These are phyloP conservation scores for Heliamphora pulchella DNA, from an alignment of 179 eudicot species.

Conservation along the genomic window DNA sequence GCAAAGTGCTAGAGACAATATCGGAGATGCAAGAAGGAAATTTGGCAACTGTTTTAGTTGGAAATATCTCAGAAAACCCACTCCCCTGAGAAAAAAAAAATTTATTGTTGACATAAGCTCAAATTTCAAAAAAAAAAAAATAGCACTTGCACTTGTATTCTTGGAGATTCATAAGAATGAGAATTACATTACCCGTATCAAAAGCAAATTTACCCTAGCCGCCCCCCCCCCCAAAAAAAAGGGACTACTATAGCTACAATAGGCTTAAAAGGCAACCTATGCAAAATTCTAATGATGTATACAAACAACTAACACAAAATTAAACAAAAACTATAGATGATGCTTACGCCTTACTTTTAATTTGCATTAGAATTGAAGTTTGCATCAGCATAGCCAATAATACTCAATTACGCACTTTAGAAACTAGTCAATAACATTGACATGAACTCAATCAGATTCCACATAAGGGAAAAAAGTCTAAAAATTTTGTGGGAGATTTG, in stretches of 20 bases:
- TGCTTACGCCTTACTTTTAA: background rate
- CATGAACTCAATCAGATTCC: background rate
- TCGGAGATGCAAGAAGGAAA: constrained; percentile 82
- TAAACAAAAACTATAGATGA: background rate
- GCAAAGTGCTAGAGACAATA: constrained; percentile 65
- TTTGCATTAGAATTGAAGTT: background rate
- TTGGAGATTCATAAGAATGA: background rate
- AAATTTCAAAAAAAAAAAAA: background rate
- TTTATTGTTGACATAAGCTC: background rate
- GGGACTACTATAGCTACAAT: background rate
- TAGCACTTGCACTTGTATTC: background rate
- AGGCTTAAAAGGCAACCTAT: background rate
- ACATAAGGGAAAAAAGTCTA: background rate
- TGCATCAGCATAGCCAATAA: background rate
- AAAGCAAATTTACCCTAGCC: background rate
- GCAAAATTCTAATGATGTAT: background rate
- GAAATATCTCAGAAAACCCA: constrained; percentile 81
- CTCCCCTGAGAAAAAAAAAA: constrained; percentile 57
- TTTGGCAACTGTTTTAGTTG: constrained; percentile 85
- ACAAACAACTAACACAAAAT: background rate
- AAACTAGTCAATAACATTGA: background rate
- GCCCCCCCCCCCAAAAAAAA: background rate
- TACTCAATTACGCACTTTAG: background rate
- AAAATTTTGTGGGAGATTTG: background rate
- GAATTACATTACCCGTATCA: background rate